Base-by-base conservation (phyloP, 805 yeast species). In the Cyberlindnera misumaiensis region DNA sequence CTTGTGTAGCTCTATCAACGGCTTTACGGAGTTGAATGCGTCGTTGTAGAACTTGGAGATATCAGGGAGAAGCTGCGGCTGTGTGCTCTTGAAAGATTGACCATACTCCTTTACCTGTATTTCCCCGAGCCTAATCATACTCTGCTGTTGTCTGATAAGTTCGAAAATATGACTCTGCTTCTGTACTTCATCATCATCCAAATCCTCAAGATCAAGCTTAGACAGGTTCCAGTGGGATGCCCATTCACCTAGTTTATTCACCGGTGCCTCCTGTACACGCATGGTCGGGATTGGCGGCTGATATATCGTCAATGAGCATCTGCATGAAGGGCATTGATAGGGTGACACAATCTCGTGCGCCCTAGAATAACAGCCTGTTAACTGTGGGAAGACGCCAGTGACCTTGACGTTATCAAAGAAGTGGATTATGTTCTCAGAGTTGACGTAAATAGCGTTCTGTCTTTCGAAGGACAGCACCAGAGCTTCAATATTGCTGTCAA, bases 81-180 rank as follows among this genome's bases (percentile, higher is more conserved):
- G 54, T 22, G 64, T 63, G 11, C 56, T 53, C 35, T 58, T 56
- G 41, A 64, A 61, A 4, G 65, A 56, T 16, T 62, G 63, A 2
- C 83, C 80, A 44, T 72, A 77, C 7, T 73, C 72, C 27, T 73
- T 73, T 3, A 82, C 64, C 38, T 84, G 80, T 3, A 81, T 75
- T 44, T 70, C 68, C 2, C 88, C 80, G 51, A 85, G 71, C 35
- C 74, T 77, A 17, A 84, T 70, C 37, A 81, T 82, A 13, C 76
- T 70, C 49, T 81, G 85, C 47, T 85, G 95, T 34, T 77, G 72
- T 40, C 77, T 67, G 22, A 86, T 74, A 34, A 85, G 62, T 53
- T 86, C 95, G 59, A 82, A 87, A 4, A 84, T 71, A 41, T 80
- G 77, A 40, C 85, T 80, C 55, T 86, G 95, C 28, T 77, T 68